A percentile compares a stretch with the other conserved stretches of the same genome.
These are phyloP conservation scores for Cyberlindnera euphorbiae DNA, from an alignment of 805 yeast species.

Conservation along the genomic window DNA sequence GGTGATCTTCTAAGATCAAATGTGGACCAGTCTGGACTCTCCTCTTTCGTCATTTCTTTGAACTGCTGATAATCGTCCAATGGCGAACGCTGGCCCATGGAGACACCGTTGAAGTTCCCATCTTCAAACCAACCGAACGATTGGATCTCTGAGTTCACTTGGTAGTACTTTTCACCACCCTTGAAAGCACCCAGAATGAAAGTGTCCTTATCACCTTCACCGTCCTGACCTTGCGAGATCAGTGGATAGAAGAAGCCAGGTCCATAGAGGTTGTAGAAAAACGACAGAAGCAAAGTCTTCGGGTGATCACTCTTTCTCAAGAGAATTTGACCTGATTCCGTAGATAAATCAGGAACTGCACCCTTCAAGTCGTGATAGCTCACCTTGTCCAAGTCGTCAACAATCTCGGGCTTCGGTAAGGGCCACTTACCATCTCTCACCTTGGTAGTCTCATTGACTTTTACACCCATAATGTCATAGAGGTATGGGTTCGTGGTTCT, in stretches of 20 bases:
- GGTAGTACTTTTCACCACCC: constrained; percentile 37
- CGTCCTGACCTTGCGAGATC: constrained; percentile 67
- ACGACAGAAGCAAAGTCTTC: constrained; percentile 50
- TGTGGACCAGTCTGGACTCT: constrained; percentile 8
- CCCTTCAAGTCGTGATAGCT: constrained; percentile 59
- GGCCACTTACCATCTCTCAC: constrained; percentile 24
- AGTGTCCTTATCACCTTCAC: constrained; percentile 80
- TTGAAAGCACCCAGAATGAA: constrained; percentile 58
- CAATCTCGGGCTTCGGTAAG: constrained; percentile 8
- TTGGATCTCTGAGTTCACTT: constrained; percentile 32
- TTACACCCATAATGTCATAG: constrained; percentile 46
- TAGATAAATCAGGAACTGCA: constrained; percentile 59
- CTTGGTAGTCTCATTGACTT: constrained; percentile 25
- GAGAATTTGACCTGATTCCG: constrained; percentile 68
- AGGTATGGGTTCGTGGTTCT: constrained; percentile 60
- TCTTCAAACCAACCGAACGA: constrained; percentile 27
- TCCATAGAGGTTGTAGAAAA: constrained; percentile 64
- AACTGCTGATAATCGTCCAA: constrained; percentile 44
- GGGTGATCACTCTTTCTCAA: constrained; percentile 57
- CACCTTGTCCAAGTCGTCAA: constrained; percentile 27
- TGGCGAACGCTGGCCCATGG: constrained; percentile 76
- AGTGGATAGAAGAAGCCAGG: constrained; percentile 64
- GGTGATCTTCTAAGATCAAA: constrained; percentile 16
- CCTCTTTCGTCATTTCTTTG: constrained; percentile 2
- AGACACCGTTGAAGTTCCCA: constrained; percentile 55